Evolutionary conservation across 306 rosid genomes (phyloP), one percentile per base, ranked within the genome.

Genomic region (Quercus aquifolioides): DNA sequence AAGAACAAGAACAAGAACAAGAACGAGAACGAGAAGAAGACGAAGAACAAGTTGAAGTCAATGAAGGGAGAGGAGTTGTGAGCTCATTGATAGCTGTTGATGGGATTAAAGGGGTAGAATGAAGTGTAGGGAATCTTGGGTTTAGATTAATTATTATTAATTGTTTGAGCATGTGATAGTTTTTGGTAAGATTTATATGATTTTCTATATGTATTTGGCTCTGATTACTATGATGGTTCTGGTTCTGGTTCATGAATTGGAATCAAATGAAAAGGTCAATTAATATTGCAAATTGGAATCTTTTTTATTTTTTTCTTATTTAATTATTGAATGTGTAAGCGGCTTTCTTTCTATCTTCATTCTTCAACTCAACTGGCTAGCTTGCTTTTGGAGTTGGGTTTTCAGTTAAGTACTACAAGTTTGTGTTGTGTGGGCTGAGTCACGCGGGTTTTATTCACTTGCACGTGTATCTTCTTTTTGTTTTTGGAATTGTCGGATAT

Each of bases 1-100:
- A 33, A 33, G 15, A 30, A 20, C 25, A 20, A 25, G 63, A 26
- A 7, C 28, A 38, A 26, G 28, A 33, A 23, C 26, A 15, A 15
- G 23, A 72, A 35, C 56, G 62, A 51, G 51, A 71, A 70, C 56
- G 71, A 51, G 51, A 71, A 70, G 43, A 21, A 49, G 81, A 26
- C 6, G 46, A 71, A 56, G 71, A 63, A 35, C 43, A 62, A 76
- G 46, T 25, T n/a, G 55, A 74, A 3, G 30, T 55, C 17, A 33
- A 5, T 33, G 67, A 25, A 11, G 59, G 25, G 20, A 18, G 30
- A 55, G 25, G 19, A 19, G 17, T 52, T n/a, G 74, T 75, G 28
- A 25, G n/a, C 5, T 62, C 38, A 62, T 0, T 60, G 18, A 60
- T 30, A 25, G 11, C 67, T 21, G 15, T 25, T 25, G 33, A 60